Base-by-base conservation (phyloP, 2,329 filamentous ascomycete genomes). In the Coleophoma cylindrospora region DNA sequence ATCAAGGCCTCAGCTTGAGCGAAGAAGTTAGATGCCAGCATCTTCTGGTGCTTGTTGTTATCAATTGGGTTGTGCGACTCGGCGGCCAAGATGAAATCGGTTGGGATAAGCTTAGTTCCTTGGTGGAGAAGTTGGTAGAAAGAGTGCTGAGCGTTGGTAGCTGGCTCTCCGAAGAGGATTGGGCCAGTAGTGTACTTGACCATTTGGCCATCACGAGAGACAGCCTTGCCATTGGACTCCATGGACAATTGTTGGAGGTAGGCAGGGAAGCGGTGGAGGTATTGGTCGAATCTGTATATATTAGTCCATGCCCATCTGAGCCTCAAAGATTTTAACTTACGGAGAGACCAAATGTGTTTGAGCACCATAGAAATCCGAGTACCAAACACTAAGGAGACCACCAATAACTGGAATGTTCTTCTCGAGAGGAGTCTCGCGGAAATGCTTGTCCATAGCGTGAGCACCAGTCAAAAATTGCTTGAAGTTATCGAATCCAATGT, bases 121-220 rank as follows among this genome's bases (percentile, higher is more conserved):
- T 99, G 94, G 80, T 99, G 94, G 52, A 99, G 84, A 44, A 99
- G 86, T 81, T 99, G 94, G 86, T 95, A 99, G 85, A 99, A 99
- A 54, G 94, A 97, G 82, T 99, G 94, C 77, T 99, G 94, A 41
- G 94, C 94, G 69, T 99, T 99, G 70, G 94, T 99, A 73, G 91
- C 95, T 48, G 94, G 94, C 79, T 99, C 94, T 66, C 94, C 94
- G 68, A 99, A 99, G 56, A 99, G 77, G 67, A 99, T 92, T 49
- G 94, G 83, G 45, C 94, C 92, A 36, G 94, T 99, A 51, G 91
- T 96, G 78, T 99, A 99, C 76, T 96, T 96, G 66, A 95, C 91
- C 54, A 95, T 82, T 36, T 91, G 86, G 51, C 83, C 86, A 64
- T 94, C 89, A n/a, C 81, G 84, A 55, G 92, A 95, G 66, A 97